Evolutionary conservation across 306 rosid species (phyloP), one percentile per base, ranked within the genome.

Genomic region (Carpinus fangiana): DNA sequence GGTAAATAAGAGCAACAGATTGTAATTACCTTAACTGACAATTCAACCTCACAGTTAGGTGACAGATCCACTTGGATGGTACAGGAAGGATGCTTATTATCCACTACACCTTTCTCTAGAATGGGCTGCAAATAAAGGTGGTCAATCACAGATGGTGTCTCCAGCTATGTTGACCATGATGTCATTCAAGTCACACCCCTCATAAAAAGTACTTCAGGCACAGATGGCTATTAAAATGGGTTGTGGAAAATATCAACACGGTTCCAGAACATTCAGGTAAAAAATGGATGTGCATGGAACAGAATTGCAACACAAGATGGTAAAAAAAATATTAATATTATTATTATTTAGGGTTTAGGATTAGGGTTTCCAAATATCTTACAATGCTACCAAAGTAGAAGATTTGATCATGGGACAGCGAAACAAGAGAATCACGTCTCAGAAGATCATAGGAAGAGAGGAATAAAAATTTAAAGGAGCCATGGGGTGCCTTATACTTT

Each of bases 21-120:
- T 48, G 64, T 76, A 14, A 12, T 73, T 84, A 94, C 98, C 97
- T 94, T 92, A 21, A 92, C 83, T 20, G 89, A 83, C 73, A 82
- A 65, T 72, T 84, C 90, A 76, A 74, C 78, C 78, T 92, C 95
- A 73, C 54, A 60, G 43, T 80, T 82, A 65, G 87, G 86, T 65
- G 92, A 84, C 57, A 89, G 78, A 18, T 89, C 88, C 72, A 90
- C 86, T 84, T 88, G 85, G 82, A 92, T 26, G 76, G 71, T 80
- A 73, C 86, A 89, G 48, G 85, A 86, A 81, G 89, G 84, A 70
- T 84, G 84, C 84, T 71, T 82, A 70, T 57, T 36, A 17, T 86
- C 88, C 74, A 54, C 45, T 56, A 80, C 23, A 57, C 23, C 70
- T 55, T 78, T 84, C 81, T 70, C 95, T 76, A 50, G 50, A 59